Base-by-base conservation (phyloP, 352 stramenopile species). In the Achlya hypogyna region DNA sequence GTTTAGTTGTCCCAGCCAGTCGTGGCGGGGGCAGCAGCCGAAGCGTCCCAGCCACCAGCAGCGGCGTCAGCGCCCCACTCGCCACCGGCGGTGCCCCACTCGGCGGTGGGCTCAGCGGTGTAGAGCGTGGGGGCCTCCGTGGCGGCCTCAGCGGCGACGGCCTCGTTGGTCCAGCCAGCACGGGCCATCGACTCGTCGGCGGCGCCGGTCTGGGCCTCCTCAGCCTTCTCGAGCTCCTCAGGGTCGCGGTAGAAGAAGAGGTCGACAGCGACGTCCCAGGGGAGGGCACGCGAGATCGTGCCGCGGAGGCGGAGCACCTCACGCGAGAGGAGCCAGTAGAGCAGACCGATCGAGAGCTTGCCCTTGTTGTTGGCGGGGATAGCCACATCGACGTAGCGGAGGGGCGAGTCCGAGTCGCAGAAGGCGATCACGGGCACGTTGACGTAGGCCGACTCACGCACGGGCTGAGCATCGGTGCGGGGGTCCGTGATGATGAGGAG, bases 301-400 rank as follows among this genome's bases (percentile, higher is more conserved):
- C 97, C 97, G 69, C 97, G 91, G 62, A 99, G 85, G 78, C 96
- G 90, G 59, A 99, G 84, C 72, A 99, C 96, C 80, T 99, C 97
- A 85, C 98, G 92, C 53, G 98, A 93, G 35, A 99, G 89, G 53
- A 99, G 85, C 97, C 97, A 99, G 93, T 99, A 99, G 73, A 99
- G 84, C 69, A 99, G 87, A 83, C 97, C 98, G 76, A 99, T 99
- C 65, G 96, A 99, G 70, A 98, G 93, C 87, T 99, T 99, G 83
- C 96, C 97, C 91, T 99, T 99, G 96, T 99, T 99, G 96, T 99
- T 99, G 72, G 95, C 93, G 63, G 98, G 98, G 82, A 99, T 99
- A 72, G 97, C 98, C 73, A 99, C 86, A 79, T 99, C 98, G 62
- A 99, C 96, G 84, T 97, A 98, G 81, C 98, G 89, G 66, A 99